phyloP scores from a whole-genome alignment of 2,329 filamentous ascomycete genomes.

The Rhynchosporium agropyri region DNA sequence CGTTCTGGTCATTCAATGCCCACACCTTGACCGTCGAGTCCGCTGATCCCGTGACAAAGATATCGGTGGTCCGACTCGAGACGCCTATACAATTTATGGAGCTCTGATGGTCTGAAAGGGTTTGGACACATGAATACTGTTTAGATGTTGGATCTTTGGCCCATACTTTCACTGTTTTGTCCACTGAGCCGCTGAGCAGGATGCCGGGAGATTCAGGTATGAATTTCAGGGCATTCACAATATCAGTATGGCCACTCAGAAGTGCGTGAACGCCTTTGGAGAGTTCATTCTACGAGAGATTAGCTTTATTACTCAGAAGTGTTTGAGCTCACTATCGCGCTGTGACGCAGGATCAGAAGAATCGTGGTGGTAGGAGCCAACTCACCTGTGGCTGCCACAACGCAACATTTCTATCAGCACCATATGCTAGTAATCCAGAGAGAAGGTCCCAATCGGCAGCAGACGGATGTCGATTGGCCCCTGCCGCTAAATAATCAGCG shows the following conservation, averaged over 20 bases:
- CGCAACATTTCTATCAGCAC: slow-evolving; percentile 85
- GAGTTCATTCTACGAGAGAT: slow-evolving; percentile 28
- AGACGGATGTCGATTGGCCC: slow-evolving; percentile 86
- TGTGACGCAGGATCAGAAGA: slow-evolving; percentile 10
- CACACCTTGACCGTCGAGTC: slow-evolving; percentile 76
- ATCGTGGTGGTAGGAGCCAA: slow-evolving; percentile 27
- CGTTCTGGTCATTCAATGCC: slow-evolving; percentile 55
- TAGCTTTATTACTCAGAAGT: slow-evolving; percentile 11
- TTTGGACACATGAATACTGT: slow-evolving; percentile 51
- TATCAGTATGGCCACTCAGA: slow-evolving; percentile 74
- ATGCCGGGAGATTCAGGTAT: slow-evolving; percentile 59
- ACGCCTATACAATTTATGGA: slow-evolving; percentile 72
- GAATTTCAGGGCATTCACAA: slow-evolving; percentile 84
- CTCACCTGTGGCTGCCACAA: slow-evolving; percentile 81
- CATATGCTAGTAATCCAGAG: slow-evolving; percentile 78
- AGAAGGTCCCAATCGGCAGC: slow-evolving; percentile 83
- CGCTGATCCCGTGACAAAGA: slow-evolving; percentile 78
- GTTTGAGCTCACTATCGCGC: not conserved
- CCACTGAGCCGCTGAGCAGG: slow-evolving; percentile 79
- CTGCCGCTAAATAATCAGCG: slow-evolving; percentile 55
- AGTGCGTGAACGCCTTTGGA: slow-evolving; percentile 63
- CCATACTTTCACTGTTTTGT: slow-evolving; percentile 80
- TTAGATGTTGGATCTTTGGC: slow-evolving; percentile 45
- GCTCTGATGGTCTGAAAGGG: slow-evolving; percentile 63
- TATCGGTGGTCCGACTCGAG: slow-evolving; percentile 31